Conservation (phyloP, 805 yeast species). For the Spathaspora sp. region DNA sequence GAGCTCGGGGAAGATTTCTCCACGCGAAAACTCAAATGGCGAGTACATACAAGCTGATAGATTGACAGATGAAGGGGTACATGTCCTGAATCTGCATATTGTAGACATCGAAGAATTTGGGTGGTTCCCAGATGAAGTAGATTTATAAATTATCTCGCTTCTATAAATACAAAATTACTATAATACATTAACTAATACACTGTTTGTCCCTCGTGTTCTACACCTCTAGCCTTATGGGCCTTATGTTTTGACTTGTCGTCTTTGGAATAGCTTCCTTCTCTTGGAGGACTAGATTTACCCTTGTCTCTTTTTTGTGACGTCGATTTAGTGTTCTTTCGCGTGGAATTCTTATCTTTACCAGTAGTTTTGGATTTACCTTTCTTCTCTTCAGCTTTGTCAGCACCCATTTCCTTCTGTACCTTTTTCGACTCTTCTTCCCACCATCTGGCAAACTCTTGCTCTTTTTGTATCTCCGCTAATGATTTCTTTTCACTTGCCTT, state of each 20-base stretch:
- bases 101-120: constrained; percentile 50
- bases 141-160: constrained; percentile 7
- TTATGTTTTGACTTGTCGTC: background rate
- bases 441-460: constrained; percentile 84
- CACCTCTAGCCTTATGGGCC: background rate
- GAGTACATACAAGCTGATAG: constrained; percentile 44
- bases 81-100: constrained; percentile 27
- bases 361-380: constrained; percentile 1
- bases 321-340: constrained; percentile 1
- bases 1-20: constrained; percentile 60
- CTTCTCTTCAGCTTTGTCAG: background rate
- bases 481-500: constrained; percentile 36
- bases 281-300: background rate
- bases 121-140: constrained; percentile 64
- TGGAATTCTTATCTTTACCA: constrained; percentile 3
- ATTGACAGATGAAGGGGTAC: constrained; percentile 47
- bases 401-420: constrained; percentile 45
- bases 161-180: background rate
- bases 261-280: background rate
- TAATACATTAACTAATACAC: background rate
- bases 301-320: background rate
- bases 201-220: background rate
- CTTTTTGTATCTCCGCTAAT: constrained; percentile 70
- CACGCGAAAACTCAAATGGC: constrained; percentile 39
- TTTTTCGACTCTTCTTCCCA: constrained; percentile 76